These are phyloP conservation scores for Striga asiatica DNA, from an alignment of 257 asterid species.

Conservation along the genomic window DNA sequence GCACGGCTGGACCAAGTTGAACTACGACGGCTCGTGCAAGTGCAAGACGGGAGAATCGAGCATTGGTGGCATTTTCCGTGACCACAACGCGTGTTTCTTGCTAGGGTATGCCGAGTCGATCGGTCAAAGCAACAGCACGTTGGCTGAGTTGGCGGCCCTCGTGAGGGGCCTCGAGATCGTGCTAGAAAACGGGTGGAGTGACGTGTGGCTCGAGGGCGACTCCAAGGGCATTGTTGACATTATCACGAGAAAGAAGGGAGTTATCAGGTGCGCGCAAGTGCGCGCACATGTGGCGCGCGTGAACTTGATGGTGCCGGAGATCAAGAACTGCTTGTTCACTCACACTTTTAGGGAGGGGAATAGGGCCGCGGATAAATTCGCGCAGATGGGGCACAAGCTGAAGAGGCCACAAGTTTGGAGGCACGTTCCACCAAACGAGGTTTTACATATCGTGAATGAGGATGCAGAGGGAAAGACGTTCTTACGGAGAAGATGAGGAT, in stretches of 20 bases:
- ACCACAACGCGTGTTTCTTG: conserved; percentile 56
- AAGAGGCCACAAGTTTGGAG: conserved; percentile 56
- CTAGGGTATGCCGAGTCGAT: conserved; percentile 64
- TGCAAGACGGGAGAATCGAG: conserved; percentile 49
- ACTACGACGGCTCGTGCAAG: conserved; percentile 79
- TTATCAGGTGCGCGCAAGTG: conserved; percentile 28
- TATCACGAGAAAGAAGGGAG: conserved; percentile 24
- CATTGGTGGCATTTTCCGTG: conserved; percentile 61
- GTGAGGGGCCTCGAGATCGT: conserved; percentile 56
- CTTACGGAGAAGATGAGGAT: conserved; percentile 35
- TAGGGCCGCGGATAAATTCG: conserved; percentile 65
- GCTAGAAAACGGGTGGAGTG: conserved; percentile 53
- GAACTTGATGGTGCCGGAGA: conserved; percentile 37
- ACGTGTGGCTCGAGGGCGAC: conserved; percentile 74
- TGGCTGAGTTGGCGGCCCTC: conserved; percentile 59
- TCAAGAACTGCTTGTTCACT: conserved; percentile 30
- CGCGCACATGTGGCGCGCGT: conserved; percentile 31
- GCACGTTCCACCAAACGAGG: conserved; percentile 26
- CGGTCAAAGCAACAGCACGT: conserved; percentile 44
- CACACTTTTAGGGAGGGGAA: conserved; percentile 66
- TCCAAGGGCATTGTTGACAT: conserved; percentile 46
- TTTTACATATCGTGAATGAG: conserved; percentile 36
- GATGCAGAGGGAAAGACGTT: conserved; percentile 53
- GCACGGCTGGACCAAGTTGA: conserved; percentile 57
- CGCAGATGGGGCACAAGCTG: conserved; percentile 50